phyloP scores from a whole-genome alignment of 106 monocot genomes.

The Platanthera guangdongensis region DNA sequence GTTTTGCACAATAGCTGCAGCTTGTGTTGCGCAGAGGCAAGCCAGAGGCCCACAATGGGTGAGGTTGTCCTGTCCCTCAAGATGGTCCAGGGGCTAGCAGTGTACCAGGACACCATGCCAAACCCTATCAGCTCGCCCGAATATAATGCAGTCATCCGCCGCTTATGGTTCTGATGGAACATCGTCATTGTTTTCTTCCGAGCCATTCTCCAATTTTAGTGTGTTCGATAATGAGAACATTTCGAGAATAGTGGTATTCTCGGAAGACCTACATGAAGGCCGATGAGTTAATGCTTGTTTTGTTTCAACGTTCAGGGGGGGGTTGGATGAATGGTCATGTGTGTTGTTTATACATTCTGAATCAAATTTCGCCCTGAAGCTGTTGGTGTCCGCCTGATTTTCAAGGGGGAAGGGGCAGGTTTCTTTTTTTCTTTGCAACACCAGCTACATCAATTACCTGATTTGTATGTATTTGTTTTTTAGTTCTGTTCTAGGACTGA shows the following conservation, averaged over 20 bases:
- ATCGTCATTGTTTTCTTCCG: slow-evolving; percentile 91
- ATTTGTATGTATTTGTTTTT: not conserved
- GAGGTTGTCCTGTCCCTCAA: slow-evolving; percentile 98
- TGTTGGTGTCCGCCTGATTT: not conserved
- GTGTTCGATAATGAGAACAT: slow-evolving; percentile 69
- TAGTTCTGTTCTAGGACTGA: not conserved
- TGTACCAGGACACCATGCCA: slow-evolving; percentile 51
- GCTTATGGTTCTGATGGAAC: slow-evolving; percentile 78
- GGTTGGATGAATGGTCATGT: not conserved
- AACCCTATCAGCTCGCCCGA: slow-evolving; percentile 36
- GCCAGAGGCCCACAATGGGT: slow-evolving; percentile 90
- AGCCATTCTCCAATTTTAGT: slow-evolving; percentile 80
- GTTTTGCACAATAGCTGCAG: slow-evolving; percentile 81
- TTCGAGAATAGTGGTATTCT: slow-evolving; percentile 62
- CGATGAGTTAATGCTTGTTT: slow-evolving; percentile 29
- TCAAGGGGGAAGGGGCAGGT: not conserved
- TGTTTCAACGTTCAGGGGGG: not conserved
- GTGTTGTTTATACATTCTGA: not conserved
- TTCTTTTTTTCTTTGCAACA: not conserved
- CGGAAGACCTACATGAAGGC: slow-evolving; percentile 96
- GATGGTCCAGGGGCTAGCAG: slow-evolving; percentile 72
- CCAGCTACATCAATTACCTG: not conserved
- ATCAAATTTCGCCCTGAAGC: not conserved
- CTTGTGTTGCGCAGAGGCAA: slow-evolving; percentile 83
- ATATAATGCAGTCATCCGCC: slow-evolving; percentile 52